Evolutionary conservation across 169 alveolate species (phyloP), one percentile per base, ranked within the genome.

Genomic region (Plasmodium vinckei): DNA sequence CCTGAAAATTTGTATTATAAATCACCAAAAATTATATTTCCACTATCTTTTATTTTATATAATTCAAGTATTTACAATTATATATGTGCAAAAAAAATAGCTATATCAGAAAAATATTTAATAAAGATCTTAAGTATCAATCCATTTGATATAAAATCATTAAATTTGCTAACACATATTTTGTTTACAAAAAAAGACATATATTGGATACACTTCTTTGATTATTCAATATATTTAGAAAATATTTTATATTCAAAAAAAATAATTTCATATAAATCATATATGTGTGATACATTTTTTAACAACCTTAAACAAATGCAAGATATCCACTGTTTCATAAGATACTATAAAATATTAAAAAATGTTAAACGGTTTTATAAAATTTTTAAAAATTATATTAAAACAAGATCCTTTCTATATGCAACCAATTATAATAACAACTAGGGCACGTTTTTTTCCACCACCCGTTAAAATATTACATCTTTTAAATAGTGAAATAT

Each of bases 171-270:
- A 61, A 75, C 67, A 5, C 64, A 63, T 39, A 63, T 75, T 39
- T 75, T 63, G 51, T 75, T 21, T 46, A 49, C 51, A 44, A 61
- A 75, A 65, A 75, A 42, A 54, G 44, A 75, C 33, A 25, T 61
- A n/a, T 15, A 75, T 53, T 75, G 88, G 88, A 61, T 39, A 65
- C 39, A n/a, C 17, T 75, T 75, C 23, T 75, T 75, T 53, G 88
- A 75, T 75, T 75, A 75, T 47, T 75, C 75, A 15, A 63, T 75
- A 2, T 75, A 61, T 13, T 63, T 75, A 42, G 88, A 75, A 54
- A 61, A 42, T 25, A 13, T 56, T 9, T 21, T 75, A 13, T 44
- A 25, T 39, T 57, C 72, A 63, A 44, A 61, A 57, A 72, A 72
- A 9, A 47, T 75, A 10, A 54, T 15, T 19, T 15, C 47, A 23